Evolutionary conservation across 176 grass and related monocot species (phyloP), one percentile per base, ranked within the genome.

Genomic region (Hsuehochloa calcarea): DNA sequence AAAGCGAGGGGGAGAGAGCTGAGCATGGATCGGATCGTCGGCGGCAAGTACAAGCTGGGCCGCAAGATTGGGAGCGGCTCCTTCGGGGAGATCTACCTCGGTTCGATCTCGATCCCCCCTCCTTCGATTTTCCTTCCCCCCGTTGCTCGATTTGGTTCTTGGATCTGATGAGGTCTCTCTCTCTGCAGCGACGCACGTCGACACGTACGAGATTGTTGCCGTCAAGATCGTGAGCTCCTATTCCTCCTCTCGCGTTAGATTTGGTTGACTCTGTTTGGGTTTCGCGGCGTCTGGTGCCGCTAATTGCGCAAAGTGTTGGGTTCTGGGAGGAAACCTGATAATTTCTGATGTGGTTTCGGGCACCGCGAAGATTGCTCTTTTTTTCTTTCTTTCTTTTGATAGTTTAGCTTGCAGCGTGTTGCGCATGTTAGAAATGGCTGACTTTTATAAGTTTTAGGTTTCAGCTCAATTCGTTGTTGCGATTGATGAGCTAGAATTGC

Each of bases 161-260:
- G 39, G 39, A 68, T 88, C 77, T 93, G 78, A 93, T 77, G 55
- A 34, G 10, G 11, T 71, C 29, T 80, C 12, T 59, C 51, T 41
- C 52, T n/a, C 39, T 86, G 65, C 88, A 95, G 93, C 90, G 51
- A 95, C 93, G 60, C 93, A 95, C 72, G 77, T 92, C 35, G 90
- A 92, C 88, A 92, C 93, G 4, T 95, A 90, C 67, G 93, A 95
- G 86, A 95, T 95, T 55, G 93, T 95, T 67, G 93, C 93, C 58
- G 90, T 95, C 64, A 95, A 95, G 77, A 92, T 95, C 54, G 90
- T 95, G 86, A 95, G 88, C 83, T 83, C 56, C 77, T 70, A 54
- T 10, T 17, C 26, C 59, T 50, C 26, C 7, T 5, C 51, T 75
- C 8, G 37, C 44, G 16, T 41, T 77, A 8, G 41, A 60, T 80